A percentile compares a stretch with the other conserved stretches of the same genome.
Conservation (phyloP, 1,284 basidiomycete species). For the Pascua sp. region DNA sequence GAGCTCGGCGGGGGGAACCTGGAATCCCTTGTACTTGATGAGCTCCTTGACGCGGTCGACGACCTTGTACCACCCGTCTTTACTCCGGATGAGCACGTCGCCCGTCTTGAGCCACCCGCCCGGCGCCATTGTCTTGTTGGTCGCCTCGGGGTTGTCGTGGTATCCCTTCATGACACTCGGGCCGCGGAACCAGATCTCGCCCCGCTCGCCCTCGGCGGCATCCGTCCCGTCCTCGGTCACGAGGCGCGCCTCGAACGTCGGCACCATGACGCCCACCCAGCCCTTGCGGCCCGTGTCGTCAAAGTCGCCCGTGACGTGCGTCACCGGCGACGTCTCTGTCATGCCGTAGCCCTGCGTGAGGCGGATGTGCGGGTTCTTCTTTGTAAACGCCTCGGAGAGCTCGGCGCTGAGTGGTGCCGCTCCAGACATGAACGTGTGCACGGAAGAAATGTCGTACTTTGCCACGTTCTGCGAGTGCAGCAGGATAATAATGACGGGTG, state of each 20-base stretch:
- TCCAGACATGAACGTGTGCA: conserved; percentile 65
- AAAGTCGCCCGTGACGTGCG: conserved; percentile 22
- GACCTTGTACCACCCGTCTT: conserved; percentile 58
- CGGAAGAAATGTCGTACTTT: conserved; percentile 62
- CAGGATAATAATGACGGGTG: conserved; percentile 68
- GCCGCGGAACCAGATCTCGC: conserved; percentile 77
- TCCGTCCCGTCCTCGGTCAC: conserved; percentile 52
- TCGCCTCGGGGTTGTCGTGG: conserved; percentile 64
- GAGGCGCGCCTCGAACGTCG: conserved; percentile 72
- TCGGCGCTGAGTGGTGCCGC: conserved; percentile 71
- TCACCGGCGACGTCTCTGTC: conserved; percentile 51
- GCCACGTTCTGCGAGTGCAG: conserved; percentile 57
- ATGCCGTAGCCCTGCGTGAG: conserved; percentile 52
- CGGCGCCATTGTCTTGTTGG: conserved; percentile 61
- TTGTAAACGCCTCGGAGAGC: conserved; percentile 30
- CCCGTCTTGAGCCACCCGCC: conserved; percentile 78
- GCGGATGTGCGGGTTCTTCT: conserved; percentile 18
- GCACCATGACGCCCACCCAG: conserved; percentile 67
- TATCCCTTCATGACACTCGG: conserved; percentile 74
- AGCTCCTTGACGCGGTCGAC: conserved; percentile 66
- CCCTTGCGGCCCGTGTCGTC: conserved; percentile 52
- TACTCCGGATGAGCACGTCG: conserved; percentile 64
- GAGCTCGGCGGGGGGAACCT: conserved; percentile 78
- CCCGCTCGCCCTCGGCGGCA: conserved; percentile 58
- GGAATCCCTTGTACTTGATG: conserved; percentile 65